Percentiles rank a stretch among this genome's conserved stretches.
phyloP scores from a whole-genome alignment of 352 stramenopile genomes.

The Globisporangium spinosum region DNA sequence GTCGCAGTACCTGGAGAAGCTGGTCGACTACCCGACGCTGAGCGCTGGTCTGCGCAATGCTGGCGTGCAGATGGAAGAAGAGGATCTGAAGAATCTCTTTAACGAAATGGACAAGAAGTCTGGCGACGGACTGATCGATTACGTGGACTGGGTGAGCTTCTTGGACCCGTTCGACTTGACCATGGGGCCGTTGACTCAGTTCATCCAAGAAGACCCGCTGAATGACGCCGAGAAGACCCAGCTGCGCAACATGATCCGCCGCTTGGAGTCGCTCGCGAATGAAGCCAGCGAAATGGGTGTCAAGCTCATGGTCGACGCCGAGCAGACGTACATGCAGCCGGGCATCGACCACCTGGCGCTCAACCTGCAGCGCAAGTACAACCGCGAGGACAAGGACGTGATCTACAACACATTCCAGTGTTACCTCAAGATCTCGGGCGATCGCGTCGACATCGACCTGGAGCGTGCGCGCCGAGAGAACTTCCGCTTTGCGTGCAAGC shows the following conservation, averaged over 20 bases:
- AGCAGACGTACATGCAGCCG: conserved; percentile 97
- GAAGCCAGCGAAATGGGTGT: conserved; percentile 69
- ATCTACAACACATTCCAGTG: conserved; percentile 99
- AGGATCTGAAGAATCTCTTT: conserved; percentile 66
- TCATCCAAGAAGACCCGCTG: conserved; percentile 79
- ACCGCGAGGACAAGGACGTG: conserved; percentile 74
- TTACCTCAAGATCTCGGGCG: conserved; percentile 93
- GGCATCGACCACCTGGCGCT: conserved; percentile 94
- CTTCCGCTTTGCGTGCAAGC: conserved; percentile 95
- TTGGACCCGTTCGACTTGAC: conserved; percentile 90
- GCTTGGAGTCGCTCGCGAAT: conserved; percentile 69
- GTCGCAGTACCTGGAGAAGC: conserved; percentile 68
- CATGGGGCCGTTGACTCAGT: conserved; percentile 84
- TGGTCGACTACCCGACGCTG: conserved; percentile 79
- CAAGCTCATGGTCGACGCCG: conserved; percentile 97
- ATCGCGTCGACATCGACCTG: conserved; percentile 91
- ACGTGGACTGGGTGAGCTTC: conserved; percentile 94
- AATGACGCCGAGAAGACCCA: conserved; percentile 86
- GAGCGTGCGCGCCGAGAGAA: conserved; percentile 88
- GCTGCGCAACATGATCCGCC: conserved; percentile 89
- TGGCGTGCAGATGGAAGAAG: conserved; percentile 57
- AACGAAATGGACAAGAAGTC: conserved; percentile 56
- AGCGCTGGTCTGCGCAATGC: conserved; percentile 67
- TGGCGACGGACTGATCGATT: conserved; percentile 87
- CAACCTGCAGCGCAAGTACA: conserved; percentile 89